A percentile compares a stretch with the other conserved stretches of the same genome.
These are phyloP conservation scores for Rubroboletus pulcherrimus DNA, from an alignment of 768 basidiomycete species.

Conservation along the genomic window DNA sequence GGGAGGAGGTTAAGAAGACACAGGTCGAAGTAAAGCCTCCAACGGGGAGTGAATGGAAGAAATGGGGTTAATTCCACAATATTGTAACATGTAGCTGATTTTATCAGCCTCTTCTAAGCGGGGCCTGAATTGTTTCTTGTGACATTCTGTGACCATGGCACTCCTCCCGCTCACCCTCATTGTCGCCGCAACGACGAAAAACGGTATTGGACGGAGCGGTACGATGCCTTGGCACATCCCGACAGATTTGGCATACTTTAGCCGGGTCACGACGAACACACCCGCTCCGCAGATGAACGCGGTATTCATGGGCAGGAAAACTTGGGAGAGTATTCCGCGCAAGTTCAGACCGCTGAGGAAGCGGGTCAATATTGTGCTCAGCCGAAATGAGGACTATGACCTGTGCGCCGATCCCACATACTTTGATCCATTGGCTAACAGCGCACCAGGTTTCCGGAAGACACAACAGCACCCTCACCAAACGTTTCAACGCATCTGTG, in stretches of 20 bases:
- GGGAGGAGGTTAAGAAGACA: constrained; percentile 78
- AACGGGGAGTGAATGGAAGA: constrained; percentile 77
- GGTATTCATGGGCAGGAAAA: constrained; percentile 93
- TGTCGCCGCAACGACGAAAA: constrained; percentile 82
- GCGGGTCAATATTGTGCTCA: constrained; percentile 77
- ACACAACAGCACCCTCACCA: neutral
- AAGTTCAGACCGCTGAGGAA: constrained; percentile 78
- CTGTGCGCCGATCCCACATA: constrained; percentile 45
- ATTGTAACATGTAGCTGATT: neutral
- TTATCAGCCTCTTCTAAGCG: no score
- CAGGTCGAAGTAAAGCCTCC: constrained; percentile 80
- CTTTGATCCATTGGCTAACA: constrained; percentile 6
- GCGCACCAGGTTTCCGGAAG: constrained; percentile 12
- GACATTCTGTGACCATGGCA: neutral
- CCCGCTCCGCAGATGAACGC: constrained; percentile 59
- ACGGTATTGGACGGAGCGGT: constrained; percentile 81
- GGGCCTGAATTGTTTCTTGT: no score
- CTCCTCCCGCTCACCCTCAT: constrained; percentile 68
- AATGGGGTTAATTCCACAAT: constrained; percentile 49
- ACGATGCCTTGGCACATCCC: constrained; percentile 87
- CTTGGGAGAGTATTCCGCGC: constrained; percentile 93
- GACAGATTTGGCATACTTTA: constrained; percentile 90
- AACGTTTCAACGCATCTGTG: constrained; percentile 30
- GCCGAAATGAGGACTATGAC: constrained; percentile 53
- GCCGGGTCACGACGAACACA: constrained; percentile 64